These are phyloP conservation scores for Nakazawaea ambrosiae DNA, from an alignment of 805 yeast genomes.

Conservation along the genomic window DNA sequence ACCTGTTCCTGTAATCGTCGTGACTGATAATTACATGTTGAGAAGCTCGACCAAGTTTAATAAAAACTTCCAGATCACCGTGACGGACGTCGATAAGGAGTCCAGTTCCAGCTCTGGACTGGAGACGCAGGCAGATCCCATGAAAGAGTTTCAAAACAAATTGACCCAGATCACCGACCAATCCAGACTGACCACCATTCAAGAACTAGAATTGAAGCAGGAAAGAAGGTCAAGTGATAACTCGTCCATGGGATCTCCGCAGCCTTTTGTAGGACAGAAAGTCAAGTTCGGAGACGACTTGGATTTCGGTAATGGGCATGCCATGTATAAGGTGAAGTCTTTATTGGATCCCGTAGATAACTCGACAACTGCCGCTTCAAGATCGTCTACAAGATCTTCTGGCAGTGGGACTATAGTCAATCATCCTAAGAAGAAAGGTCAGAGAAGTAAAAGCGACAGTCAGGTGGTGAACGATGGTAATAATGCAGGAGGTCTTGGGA, in stretches of 20 bases:
- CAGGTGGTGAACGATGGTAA: background rate
- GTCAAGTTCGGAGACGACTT: slow-evolving; percentile 18
- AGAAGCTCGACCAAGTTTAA: background rate
- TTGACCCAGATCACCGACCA: slow-evolving; percentile 9
- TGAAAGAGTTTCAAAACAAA: slow-evolving; percentile 18
- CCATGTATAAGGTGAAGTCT: slow-evolving; percentile 17
- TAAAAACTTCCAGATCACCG: background rate
- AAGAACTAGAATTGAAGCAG: slow-evolving; percentile 10
- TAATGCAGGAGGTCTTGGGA: background rate
- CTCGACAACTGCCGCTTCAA: background rate
- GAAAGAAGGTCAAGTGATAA: slow-evolving; percentile 12
- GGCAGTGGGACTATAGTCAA: background rate
- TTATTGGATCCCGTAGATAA: slow-evolving; percentile 14
- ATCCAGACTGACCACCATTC: slow-evolving; percentile 14
- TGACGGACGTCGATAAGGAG: slow-evolving; percentile 7
- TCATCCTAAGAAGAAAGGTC: background rate
- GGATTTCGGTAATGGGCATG: slow-evolving; percentile 13
- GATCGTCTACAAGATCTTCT: slow-evolving; percentile 2
- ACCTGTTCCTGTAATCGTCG: slow-evolving; percentile 13
- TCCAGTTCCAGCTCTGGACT: background rate
- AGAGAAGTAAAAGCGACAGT: slow-evolving; percentile 9
- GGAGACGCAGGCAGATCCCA: slow-evolving; percentile 12
- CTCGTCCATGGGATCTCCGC: slow-evolving; percentile 15
- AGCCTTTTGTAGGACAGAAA: slow-evolving; percentile 18
- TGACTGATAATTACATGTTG: slow-evolving; percentile 5